Conservation (phyloP, 2,329 filamentous ascomycete species). For the Trichoderma sp. region DNA sequence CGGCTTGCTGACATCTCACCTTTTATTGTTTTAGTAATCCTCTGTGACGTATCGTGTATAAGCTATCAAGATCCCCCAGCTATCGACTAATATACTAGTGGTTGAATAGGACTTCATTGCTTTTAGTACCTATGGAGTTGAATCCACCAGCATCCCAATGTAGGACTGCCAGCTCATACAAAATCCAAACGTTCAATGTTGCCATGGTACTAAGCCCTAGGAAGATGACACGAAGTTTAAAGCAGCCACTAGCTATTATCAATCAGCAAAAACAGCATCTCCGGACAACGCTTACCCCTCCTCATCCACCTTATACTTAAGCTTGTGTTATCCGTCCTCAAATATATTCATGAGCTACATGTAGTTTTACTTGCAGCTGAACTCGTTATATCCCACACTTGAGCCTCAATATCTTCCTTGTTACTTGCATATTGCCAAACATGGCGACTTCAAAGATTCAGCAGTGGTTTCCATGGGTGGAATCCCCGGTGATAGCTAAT, state of each 20-base stretch:
- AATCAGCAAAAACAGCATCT: slow-evolving; percentile 3
- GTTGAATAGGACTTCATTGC: background rate
- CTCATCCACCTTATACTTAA: background rate
- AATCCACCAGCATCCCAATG: background rate
- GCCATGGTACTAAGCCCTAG: slow-evolving; percentile 6
- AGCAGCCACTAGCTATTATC: background rate
- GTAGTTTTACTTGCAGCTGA: background rate
- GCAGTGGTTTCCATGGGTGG: slow-evolving; percentile 35
- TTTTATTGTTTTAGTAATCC: background rate
- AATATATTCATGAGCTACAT: background rate
- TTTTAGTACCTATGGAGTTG: background rate
- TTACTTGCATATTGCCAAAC: background rate
- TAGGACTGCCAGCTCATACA: background rate
- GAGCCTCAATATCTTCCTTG: background rate
- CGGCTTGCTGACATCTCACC: background rate
- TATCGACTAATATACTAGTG: background rate
- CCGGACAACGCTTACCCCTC: background rate
- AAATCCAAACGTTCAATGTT: background rate
- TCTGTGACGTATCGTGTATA: background rate
- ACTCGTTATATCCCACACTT: background rate
- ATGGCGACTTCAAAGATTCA: slow-evolving; percentile 33
- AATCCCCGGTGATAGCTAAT: slow-evolving; percentile 37
- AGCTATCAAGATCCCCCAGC: background rate
- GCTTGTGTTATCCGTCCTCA: background rate
- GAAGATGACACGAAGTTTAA: background rate